phyloP scores from a whole-genome alignment of 768 basidiomycete genomes.

The Russula compacta region DNA sequence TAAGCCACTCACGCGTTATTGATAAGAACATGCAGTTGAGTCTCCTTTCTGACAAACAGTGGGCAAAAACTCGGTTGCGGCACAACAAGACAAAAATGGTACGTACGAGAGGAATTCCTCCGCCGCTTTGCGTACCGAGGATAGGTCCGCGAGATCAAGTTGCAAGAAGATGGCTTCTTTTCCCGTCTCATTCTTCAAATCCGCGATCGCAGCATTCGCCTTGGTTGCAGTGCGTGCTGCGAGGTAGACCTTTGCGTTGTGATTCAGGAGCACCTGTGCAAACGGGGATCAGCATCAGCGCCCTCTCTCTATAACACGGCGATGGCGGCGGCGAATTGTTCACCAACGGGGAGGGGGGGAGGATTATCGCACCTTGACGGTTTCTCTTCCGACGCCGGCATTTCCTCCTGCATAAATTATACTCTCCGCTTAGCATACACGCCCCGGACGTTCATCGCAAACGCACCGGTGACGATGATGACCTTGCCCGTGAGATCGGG shows the following conservation, averaged over 20 bases:
- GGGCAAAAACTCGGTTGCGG: neutral
- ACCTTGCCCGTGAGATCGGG: constrained; percentile 43
- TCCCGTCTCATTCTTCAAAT: constrained; percentile 40
- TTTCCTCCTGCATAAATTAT: constrained; percentile 26
- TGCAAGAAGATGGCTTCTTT: constrained; percentile 35
- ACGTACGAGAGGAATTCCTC: constrained; percentile 32
- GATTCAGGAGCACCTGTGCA: constrained; percentile 40
- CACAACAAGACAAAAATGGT: neutral
- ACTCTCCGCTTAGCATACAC: neutral
- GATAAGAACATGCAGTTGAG: constrained; percentile 37
- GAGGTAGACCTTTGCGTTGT: constrained; percentile 62
- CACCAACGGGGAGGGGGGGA: neutral
- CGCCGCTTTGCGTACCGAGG: constrained; percentile 31
- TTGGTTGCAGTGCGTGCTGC: constrained; percentile 40
- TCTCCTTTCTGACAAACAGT: constrained; percentile 31
- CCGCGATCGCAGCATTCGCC: constrained; percentile 40
- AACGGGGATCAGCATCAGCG: neutral
- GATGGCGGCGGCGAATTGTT: too few species aligned
- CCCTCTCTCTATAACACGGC: too few species aligned
- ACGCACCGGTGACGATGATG: constrained; percentile 12
- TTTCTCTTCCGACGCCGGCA: constrained; percentile 50
- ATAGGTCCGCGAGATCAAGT: constrained; percentile 36
- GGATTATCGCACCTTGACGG: constrained; percentile 35
- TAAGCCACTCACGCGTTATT: constrained; percentile 40
- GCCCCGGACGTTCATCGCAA: too few species aligned